Percentiles rank a stretch among this genome's conserved stretches.
phyloP scores from a whole-genome alignment of 495 filamentous ascomycete species.

The Amphirosellinia nigrospora region DNA sequence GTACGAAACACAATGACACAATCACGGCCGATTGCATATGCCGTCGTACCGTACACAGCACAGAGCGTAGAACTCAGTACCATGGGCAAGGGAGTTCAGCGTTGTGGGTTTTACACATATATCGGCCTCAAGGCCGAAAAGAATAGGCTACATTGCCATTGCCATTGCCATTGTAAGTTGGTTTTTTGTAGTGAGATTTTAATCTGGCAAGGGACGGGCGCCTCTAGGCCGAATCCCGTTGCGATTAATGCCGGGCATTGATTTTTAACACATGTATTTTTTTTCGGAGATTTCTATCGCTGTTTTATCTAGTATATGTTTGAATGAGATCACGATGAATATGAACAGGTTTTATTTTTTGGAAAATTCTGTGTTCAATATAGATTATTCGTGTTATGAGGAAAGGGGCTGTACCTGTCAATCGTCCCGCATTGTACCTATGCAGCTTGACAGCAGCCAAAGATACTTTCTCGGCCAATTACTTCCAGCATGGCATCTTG shows the following conservation, averaged over 20 bases:
- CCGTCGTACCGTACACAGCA: not conserved
- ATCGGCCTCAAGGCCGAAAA: conserved; percentile 10
- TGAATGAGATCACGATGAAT: conserved; percentile 5
- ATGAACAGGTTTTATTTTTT: not conserved
- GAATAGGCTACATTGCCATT: conserved; percentile 4
- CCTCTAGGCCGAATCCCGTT: not conserved
- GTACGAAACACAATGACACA: not conserved
- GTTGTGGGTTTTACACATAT: conserved; percentile 10
- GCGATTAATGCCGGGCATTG: conserved; percentile 7
- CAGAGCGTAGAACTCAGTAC: not conserved
- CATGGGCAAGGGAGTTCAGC: not conserved
- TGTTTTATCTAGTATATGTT: not conserved
- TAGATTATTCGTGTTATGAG: not conserved
- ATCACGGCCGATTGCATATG: not conserved
- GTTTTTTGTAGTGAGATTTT: not conserved
- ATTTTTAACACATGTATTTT: not conserved
- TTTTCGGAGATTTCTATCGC: not conserved
- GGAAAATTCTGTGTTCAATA: not conserved
- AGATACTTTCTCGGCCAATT: not conserved
- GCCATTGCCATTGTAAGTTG: not conserved
- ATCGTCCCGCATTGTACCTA: not conserved
- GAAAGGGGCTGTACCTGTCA: not conserved
- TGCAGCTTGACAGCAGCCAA: not conserved
- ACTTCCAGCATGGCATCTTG: not conserved
- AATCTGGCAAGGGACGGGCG: conserved; percentile 4